phyloP scores from a whole-genome alignment of 108 stramenopile species.

The Nannochloropsis salina region DNA sequence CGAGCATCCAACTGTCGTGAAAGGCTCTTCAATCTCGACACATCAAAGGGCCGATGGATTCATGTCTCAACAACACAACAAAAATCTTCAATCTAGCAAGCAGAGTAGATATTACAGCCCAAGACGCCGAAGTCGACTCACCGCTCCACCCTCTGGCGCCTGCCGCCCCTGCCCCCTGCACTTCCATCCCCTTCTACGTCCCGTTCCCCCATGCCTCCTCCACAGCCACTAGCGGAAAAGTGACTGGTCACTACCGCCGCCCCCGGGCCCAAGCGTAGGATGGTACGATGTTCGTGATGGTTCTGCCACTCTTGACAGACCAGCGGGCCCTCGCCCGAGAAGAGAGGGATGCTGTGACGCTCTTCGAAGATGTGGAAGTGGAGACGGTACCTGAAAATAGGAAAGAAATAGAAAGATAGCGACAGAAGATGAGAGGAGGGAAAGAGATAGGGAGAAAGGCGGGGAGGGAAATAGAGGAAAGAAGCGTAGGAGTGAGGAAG shows the following conservation, averaged over 20 bases:
- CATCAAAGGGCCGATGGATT: no score
- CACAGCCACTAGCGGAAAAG: not conserved
- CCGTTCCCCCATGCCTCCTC: not conserved
- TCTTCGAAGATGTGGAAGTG: not conserved
- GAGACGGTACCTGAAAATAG: not conserved
- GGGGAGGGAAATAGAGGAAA: not conserved
- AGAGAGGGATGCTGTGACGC: not conserved
- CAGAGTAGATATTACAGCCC: no score
- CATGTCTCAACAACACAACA: no score
- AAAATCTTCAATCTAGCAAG: no score
- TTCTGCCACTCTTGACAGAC: constrained; percentile 9
- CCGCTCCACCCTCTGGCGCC: not conserved
- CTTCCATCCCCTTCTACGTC: not conserved
- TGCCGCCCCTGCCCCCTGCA: not conserved
- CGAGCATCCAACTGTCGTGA: no score
- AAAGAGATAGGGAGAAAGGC: not conserved
- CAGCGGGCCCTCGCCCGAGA: not conserved
- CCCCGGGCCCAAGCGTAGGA: not conserved
- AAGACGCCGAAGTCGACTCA: not conserved
- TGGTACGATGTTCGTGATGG: not conserved
- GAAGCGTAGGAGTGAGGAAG: not conserved
- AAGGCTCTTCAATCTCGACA: no score
- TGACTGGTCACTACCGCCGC: not conserved
- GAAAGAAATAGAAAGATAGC: not conserved
- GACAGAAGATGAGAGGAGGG: not conserved